A percentile compares a stretch with the other conserved stretches of the same genome.
Conservation (phyloP, 202 grass and related monocot genomes). For the Brachypodium distachyon region DNA sequence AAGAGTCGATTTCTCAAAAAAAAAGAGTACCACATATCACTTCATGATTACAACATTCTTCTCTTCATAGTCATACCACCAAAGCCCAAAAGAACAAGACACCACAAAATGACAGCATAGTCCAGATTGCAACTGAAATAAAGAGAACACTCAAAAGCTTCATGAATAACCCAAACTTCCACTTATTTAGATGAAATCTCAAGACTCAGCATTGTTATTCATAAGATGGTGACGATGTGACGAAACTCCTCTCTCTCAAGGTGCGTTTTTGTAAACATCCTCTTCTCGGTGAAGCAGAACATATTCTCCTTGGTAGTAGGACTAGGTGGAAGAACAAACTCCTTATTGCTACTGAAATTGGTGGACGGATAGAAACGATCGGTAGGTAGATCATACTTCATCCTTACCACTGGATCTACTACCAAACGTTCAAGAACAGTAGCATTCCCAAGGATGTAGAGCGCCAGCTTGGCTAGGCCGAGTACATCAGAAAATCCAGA, state of each 20-base stretch:
- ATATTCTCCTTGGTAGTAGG: background rate
- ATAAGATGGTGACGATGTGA: background rate
- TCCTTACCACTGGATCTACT: background rate
- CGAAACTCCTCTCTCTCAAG: background rate
- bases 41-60: background rate
- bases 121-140: background rate
- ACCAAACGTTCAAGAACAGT: background rate
- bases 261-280: background rate
- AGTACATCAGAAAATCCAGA: background rate
- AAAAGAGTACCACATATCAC: background rate
- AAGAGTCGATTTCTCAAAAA: background rate
- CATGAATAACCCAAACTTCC: background rate
- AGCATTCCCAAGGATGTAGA: background rate
- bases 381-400: background rate
- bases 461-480: background rate
- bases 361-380: background rate
- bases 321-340: background rate
- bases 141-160: too few species aligned
- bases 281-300: background rate
- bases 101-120: background rate
- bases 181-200: background rate
- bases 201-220: background rate
- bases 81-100: background rate
- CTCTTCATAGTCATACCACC: background rate
- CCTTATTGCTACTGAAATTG: background rate